Conservation (phyloP, 169 alveolate species). For the Amoebophrya sp. region DNA sequence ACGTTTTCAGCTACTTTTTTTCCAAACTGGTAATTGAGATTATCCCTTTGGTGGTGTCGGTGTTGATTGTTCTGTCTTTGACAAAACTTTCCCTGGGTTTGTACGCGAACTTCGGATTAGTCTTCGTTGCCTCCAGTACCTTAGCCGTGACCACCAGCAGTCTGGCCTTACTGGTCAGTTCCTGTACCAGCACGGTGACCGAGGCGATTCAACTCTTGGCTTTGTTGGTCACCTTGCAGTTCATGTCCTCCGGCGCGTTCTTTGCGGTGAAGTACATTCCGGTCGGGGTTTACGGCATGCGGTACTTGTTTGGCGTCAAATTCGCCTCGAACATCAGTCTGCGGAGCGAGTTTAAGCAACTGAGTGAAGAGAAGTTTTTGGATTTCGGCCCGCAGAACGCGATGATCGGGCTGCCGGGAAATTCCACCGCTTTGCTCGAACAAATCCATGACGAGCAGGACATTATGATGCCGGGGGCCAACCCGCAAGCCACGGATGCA, state of each 20-base stretch:
- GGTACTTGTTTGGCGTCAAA: not conserved
- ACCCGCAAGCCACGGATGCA: too few relatives aligned
- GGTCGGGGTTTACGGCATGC: not conserved
- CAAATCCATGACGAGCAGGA: too few relatives aligned
- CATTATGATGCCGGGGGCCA: too few relatives aligned
- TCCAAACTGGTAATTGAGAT: conserved; percentile 17
- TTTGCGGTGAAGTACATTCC: not conserved
- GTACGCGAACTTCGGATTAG: not conserved
- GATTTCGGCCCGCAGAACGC: too few relatives aligned
- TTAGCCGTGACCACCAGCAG: not conserved
- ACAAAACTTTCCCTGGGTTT: not conserved
- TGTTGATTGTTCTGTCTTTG: not conserved
- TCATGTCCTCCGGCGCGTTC: not conserved
- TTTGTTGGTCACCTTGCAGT: not conserved
- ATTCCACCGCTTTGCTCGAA: too few relatives aligned
- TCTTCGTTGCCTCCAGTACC: not conserved
- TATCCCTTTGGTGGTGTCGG: not conserved
- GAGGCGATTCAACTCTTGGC: not conserved
- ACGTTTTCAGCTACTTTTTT: not conserved
- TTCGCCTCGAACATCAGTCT: not conserved
- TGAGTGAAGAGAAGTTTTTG: too few relatives aligned
- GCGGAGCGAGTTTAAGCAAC: not conserved
- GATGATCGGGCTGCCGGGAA: too few relatives aligned
- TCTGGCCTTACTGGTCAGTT: not conserved
- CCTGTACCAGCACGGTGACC: not conserved